A percentile compares a stretch with the other conserved stretches of the same genome.
phyloP scores from a whole-genome alignment of 176 grass and related monocot species.

The barley (Hordeum vulgare) region MorexV3_pseudomolecules_assembly NC_058521.1:27046348-27046847 shows the following conservation, averaged over 20 bases:
- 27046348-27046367: constrained; percentile 95
- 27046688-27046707: constrained; percentile 41
- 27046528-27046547: constrained; percentile 46
- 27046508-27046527: background rate
- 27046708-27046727: constrained; percentile 6
- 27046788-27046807: background rate
- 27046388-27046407: constrained; percentile 99
- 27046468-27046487: background rate
- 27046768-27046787: background rate
- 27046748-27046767: background rate
- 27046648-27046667: constrained; percentile 98
- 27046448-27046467: constrained; percentile 43
- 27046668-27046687: constrained; percentile 87
- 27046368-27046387: constrained; percentile 97
- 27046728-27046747: background rate
- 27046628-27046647: constrained; percentile 99
- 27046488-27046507: background rate
- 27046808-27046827: background rate
- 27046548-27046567: constrained; percentile 96
- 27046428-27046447: constrained; percentile 97
- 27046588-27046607: constrained; percentile 93
- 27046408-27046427: constrained; percentile 98
- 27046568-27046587: constrained; percentile 98
- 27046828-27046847: background rate
- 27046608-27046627: constrained; percentile 99